A percentile compares a stretch with the other conserved stretches of the same genome.
These are phyloP conservation scores for Thelonectria blattea DNA, from an alignment of 2,329 filamentous ascomycete genomes.

Conservation along the genomic window DNA sequence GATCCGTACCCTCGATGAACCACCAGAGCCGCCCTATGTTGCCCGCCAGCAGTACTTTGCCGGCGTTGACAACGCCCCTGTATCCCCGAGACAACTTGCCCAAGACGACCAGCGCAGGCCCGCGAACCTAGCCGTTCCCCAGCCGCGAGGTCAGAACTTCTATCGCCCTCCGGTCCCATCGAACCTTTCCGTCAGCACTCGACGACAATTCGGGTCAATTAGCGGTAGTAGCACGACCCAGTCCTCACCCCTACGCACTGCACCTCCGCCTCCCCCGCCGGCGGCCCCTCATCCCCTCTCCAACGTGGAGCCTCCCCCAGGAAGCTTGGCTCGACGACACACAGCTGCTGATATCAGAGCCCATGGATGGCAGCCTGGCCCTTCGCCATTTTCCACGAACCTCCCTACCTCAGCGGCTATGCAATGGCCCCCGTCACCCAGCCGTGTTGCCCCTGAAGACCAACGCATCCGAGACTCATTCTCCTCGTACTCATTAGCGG, in stretches of 20 bases:
- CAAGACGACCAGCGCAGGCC: slow-evolving; percentile 84
- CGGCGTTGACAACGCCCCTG: slow-evolving; percentile 74
- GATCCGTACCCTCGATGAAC: slow-evolving; percentile 64
- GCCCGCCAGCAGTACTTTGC: slow-evolving; percentile 71
- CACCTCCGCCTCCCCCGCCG: slow-evolving; percentile 67
- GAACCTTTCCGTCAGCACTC: slow-evolving; percentile 78
- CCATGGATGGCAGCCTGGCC: slow-evolving; percentile 73
- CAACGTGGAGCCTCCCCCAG: slow-evolving; percentile 65
- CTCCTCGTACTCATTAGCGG: slow-evolving; percentile 59
- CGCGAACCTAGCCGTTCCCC: slow-evolving; percentile 68
- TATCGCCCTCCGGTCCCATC: slow-evolving; percentile 81
- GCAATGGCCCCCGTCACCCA: slow-evolving; percentile 63
- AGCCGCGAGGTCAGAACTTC: slow-evolving; percentile 63
- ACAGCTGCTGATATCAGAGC: slow-evolving; percentile 95
- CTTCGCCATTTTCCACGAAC: slow-evolving; percentile 70
- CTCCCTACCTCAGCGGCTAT: slow-evolving; percentile 46
- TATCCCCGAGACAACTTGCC: slow-evolving; percentile 86
- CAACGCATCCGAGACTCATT: slow-evolving; percentile 63
- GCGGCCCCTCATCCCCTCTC: slow-evolving; percentile 70
- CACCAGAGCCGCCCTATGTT: slow-evolving; percentile 72
- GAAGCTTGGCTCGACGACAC: slow-evolving; percentile 80
- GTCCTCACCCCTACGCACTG: slow-evolving; percentile 76
- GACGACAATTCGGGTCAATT: slow-evolving; percentile 86
- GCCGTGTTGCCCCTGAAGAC: slow-evolving; percentile 55
- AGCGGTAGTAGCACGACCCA: slow-evolving; percentile 68